phyloP scores from a whole-genome alignment of 225 moss, liverwort and hornwort species.

The Pseudisothecium myosuroides region DNA sequence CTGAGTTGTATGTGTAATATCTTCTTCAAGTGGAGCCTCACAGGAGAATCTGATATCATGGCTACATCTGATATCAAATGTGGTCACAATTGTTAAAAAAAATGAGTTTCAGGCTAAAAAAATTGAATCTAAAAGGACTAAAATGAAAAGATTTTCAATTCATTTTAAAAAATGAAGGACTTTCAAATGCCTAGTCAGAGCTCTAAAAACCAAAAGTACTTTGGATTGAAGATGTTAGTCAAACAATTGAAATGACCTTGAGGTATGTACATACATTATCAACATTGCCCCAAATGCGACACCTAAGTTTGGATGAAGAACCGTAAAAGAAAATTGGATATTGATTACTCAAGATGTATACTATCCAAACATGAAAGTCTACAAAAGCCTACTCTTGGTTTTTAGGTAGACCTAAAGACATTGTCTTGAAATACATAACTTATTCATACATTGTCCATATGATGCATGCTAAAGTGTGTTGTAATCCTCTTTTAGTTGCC shows the following conservation, averaged over 20 bases:
- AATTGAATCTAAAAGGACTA: neutral
- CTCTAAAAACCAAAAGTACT: neutral
- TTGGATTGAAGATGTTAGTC: neutral
- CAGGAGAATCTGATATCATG: neutral
- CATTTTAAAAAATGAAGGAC: neutral
- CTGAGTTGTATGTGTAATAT: neutral
- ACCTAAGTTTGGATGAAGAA: neutral
- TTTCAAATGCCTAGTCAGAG: neutral
- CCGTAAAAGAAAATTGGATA: neutral
- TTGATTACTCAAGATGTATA: neutral
- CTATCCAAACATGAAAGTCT: neutral
- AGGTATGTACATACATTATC: neutral
- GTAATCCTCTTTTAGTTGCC: too few species aligned
- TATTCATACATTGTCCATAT: too few species aligned
- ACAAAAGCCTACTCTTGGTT: neutral
- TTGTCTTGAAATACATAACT: too few species aligned
- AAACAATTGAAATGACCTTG: neutral
- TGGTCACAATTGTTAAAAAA: neutral
- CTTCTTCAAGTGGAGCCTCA: neutral
- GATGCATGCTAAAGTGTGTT: too few species aligned
- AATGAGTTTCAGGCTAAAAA: neutral
- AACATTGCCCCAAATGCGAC: accelerated
- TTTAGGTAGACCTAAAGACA: neutral
- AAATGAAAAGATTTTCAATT: neutral
- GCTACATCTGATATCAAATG: neutral